Conservation (phyloP, 192 early-diverging fungal genomes). For the Phlyctochytrium arcticum region DNA sequence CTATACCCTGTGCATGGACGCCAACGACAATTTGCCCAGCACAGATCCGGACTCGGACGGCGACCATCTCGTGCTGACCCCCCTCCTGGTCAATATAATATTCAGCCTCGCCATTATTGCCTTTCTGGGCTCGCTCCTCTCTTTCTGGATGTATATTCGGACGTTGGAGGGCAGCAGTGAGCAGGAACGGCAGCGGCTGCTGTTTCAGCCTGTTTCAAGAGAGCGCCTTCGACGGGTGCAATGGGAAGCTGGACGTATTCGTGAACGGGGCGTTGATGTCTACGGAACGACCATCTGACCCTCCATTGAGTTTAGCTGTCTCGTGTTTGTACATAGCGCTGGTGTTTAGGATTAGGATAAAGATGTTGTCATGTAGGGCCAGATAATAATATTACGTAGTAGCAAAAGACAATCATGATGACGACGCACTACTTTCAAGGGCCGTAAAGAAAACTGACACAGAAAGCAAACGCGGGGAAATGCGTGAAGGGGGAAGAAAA, state of each 20-base stretch:
- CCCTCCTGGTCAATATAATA: background rate
- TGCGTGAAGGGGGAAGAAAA: background rate
- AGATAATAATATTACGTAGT: no score
- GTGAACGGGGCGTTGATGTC: background rate
- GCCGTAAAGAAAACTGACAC: no score
- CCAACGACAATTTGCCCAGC: conserved; percentile 4
- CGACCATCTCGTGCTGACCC: background rate
- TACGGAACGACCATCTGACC: background rate
- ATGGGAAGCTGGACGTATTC: background rate
- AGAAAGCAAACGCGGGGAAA: conserved; percentile 22
- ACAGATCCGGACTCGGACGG: background rate
- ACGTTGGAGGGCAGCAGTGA: background rate
- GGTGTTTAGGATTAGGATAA: no score
- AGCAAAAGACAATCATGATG: no score
- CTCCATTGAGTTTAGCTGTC: no score
- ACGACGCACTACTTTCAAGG: no score
- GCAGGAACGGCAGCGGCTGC: conserved; percentile 7
- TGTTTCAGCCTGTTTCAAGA: background rate
- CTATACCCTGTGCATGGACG: conserved; percentile 6
- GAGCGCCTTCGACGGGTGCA: background rate
- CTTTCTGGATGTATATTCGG: background rate
- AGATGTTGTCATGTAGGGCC: no score
- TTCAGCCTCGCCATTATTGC: background rate
- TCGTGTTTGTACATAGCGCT: no score
- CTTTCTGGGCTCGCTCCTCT: background rate